A percentile compares a stretch with the other conserved stretches of the same genome.
Conservation (phyloP, 768 basidiomycete genomes). For the Rhizopogon roseolus region DNA sequence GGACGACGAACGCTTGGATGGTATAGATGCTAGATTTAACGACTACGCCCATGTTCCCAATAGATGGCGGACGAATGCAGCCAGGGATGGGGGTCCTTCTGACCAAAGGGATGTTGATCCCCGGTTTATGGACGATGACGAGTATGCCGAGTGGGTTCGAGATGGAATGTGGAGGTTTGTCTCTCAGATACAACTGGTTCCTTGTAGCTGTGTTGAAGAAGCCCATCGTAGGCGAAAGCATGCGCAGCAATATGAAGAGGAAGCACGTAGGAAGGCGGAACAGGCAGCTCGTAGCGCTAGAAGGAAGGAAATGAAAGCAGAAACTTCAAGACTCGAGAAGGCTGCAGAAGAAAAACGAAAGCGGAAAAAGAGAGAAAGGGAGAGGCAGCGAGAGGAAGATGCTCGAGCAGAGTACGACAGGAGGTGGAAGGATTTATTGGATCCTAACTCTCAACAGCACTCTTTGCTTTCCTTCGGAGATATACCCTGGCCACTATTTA, state of each 20-base stretch:
- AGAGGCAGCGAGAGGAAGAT: conserved; percentile 36
- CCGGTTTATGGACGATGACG: conserved; percentile 71
- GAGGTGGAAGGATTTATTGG: conserved; percentile 52
- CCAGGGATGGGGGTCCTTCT: conserved; percentile 28
- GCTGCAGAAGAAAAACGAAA: conserved; percentile 49
- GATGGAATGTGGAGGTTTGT: conserved; percentile 79
- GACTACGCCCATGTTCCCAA: conserved; percentile 69
- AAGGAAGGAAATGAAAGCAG: conserved; percentile 48
- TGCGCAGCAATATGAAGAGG: conserved; percentile 60
- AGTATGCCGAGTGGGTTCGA: conserved; percentile 85
- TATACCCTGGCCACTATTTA: conserved; percentile 70
- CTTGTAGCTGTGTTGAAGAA: conserved; percentile 6
- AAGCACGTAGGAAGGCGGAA: conserved; percentile 49
- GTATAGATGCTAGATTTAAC: conserved; percentile 58
- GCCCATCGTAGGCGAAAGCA: conserved; percentile 52
- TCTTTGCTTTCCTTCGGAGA: conserved; percentile 43
- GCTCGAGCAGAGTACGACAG: conserved; percentile 51
- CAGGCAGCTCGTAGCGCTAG: conserved; percentile 48
- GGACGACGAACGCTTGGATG: conserved; percentile 67
- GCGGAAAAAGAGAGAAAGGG: conserved; percentile 43
- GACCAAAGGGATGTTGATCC: conserved; percentile 36
- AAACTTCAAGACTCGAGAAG: conserved; percentile 48
- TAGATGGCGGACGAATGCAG: conserved; percentile 46
- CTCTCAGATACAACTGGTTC: background rate
- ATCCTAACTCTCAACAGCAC: conserved; percentile 18